Evolutionary conservation across 805 yeast species (phyloP), one percentile per base, ranked within the genome.

Genomic region (Starmerella floris): DNA sequence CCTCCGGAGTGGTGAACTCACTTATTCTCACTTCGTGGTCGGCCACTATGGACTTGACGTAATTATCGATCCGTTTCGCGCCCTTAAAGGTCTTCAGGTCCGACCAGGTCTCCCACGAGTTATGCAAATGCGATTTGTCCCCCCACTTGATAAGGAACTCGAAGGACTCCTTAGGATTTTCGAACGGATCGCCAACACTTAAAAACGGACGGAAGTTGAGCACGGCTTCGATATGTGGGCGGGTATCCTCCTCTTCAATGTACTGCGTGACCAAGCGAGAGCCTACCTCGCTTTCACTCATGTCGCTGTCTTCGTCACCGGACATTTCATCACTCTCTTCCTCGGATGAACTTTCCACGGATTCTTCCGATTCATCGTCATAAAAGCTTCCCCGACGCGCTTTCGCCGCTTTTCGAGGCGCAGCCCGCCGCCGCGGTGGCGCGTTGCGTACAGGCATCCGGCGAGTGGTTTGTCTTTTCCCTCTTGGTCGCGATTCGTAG

Each of bases 111-210:
- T 87, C 95, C 96, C 96, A 91, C 0, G 95, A 79, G 60, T 88
- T 91, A 63, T 91, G 99, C 48, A 91, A 67, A 64, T 91, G 97
- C 13, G 96, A 82, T 48, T 76, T 68, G 41, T 74, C 83, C 17
- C 73, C 68, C 98, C 99, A 91, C 63, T 91, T 91, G 53, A 91
- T 69, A 31, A 34, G 43, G 41, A 74, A 70, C 51, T 72, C 73
- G 54, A 68, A 78, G 46, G 73, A 76, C 40, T 65, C 64, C 52
- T 79, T 79, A 33, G 83, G 78, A 37, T 65, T 61, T 15, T 75
- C 49, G 41, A 68, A 65, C 30, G 55, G 56, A 43, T 57, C 64
- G 42, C 53, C 55, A 25, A 53, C 61, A 37, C 40, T 42, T 30
- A 35, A 62, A 47, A 59, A 57, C 3, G 67, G 66, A 42, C 75